Percentiles rank a stretch among this genome's conserved stretches.
Conservation (phyloP, 495 filamentous ascomycete genomes). For the Thermothielavioides terrestris region DNA sequence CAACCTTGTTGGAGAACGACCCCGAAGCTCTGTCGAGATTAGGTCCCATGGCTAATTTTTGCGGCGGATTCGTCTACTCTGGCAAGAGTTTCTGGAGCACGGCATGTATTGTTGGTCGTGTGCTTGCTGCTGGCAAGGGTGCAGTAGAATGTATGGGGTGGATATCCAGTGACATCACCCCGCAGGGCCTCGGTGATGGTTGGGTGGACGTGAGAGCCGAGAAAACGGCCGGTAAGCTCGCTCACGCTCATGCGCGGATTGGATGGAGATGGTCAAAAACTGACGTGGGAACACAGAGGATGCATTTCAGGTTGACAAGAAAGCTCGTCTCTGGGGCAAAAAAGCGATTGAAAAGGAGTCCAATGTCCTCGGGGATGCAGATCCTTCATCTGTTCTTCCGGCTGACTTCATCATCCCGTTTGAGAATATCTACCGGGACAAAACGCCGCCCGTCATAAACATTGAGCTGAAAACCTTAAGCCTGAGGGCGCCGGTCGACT, state of each 20-base stretch:
- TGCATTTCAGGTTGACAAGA: slow-evolving; percentile 32
- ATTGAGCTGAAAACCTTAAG: slow-evolving; percentile 39
- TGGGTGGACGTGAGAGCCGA: slow-evolving; percentile 56
- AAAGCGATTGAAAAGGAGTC: slow-evolving; percentile 42
- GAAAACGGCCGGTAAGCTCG: slow-evolving; percentile 43
- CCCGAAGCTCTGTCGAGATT: slow-evolving; percentile 52
- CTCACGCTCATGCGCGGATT: no score
- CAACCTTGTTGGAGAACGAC: slow-evolving; percentile 70
- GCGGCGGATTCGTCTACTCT: slow-evolving; percentile 67
- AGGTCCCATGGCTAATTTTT: slow-evolving; percentile 61
- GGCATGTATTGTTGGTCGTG: slow-evolving; percentile 63
- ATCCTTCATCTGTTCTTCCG: slow-evolving; percentile 39
- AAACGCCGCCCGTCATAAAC: slow-evolving; percentile 27
- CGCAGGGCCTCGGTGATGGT: slow-evolving; percentile 44
- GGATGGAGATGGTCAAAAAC: no score
- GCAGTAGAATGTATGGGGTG: slow-evolving; percentile 73
- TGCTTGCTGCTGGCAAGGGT: slow-evolving; percentile 56
- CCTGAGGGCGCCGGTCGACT: slow-evolving; percentile 28
- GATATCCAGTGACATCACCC: slow-evolving; percentile 53
- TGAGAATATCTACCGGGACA: slow-evolving; percentile 41
- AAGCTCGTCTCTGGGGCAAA: slow-evolving; percentile 42
- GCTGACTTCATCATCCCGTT: slow-evolving; percentile 51
- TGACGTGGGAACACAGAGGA: slow-evolving; percentile 28
- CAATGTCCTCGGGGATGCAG: slow-evolving; percentile 43
- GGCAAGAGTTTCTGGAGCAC: slow-evolving; percentile 78